These are phyloP conservation scores for Colletotrichum acutatum DNA, from an alignment of 2,329 filamentous ascomycete species.

Conservation along the genomic window DNA sequence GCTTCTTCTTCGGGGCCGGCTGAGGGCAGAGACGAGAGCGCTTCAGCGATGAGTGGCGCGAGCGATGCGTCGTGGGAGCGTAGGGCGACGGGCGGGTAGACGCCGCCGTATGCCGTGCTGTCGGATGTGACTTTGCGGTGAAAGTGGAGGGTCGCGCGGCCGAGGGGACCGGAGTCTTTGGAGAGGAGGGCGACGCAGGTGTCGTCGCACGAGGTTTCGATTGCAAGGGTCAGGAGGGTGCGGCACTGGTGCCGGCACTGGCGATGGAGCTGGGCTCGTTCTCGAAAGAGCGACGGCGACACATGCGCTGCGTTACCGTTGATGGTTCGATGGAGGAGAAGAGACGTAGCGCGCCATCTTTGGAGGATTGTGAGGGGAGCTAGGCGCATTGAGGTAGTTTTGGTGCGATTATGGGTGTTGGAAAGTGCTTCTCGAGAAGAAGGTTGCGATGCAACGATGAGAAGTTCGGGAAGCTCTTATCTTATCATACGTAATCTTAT, in stretches of 20 bases:
- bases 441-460: neutral
- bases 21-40: slow-evolving; percentile 64
- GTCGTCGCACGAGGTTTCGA: slow-evolving; percentile 92
- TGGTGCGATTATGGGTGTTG: neutral
- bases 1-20: slow-evolving; percentile 19
- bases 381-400: slow-evolving; percentile 8
- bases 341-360: slow-evolving; percentile 5
- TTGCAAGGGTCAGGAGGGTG: slow-evolving; percentile 71
- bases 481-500: slow-evolving; percentile 17
- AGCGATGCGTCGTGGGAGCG: slow-evolving; percentile 80
- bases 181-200: slow-evolving; percentile 88
- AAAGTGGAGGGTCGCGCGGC: slow-evolving; percentile 73
- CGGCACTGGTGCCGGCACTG: slow-evolving; percentile 35
- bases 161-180: slow-evolving; percentile 49
- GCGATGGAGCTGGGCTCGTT: neutral
- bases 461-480: slow-evolving; percentile 32
- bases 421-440: neutral
- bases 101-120: slow-evolving; percentile 78
- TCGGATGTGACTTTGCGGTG: slow-evolving; percentile 86
- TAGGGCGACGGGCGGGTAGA: slow-evolving; percentile 82
- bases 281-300: neutral
- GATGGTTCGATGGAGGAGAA: neutral
- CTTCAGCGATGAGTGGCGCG: slow-evolving; percentile 73
- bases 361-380: neutral
- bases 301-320: neutral